Percentiles rank a stretch among this genome's conserved stretches.
phyloP scores from a whole-genome alignment of 202 grass and related monocot genomes.

The Digitaria exilis region DNA sequence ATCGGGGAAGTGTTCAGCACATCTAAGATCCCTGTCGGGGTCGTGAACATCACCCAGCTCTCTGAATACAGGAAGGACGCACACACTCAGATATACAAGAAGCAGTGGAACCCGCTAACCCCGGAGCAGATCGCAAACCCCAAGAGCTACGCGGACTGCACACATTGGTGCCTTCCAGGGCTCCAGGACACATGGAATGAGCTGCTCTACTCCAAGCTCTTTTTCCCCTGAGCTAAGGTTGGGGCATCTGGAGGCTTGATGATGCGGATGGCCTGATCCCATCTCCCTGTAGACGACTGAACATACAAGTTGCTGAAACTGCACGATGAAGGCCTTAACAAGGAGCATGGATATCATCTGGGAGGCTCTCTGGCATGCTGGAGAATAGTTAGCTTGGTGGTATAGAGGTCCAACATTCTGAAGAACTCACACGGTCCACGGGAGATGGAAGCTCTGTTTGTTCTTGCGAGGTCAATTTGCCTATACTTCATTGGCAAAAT shows the following conservation, averaged over 20 bases:
- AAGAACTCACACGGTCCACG: not conserved
- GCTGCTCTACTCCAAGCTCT: constrained; percentile 79
- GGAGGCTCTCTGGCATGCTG: constrained; percentile 25
- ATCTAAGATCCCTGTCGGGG: constrained; percentile 51
- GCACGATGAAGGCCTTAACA: constrained; percentile 6
- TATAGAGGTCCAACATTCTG: constrained; percentile 25
- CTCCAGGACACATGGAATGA: constrained; percentile 99
- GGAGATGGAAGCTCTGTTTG: not conserved
- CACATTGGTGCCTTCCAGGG: constrained; percentile 93
- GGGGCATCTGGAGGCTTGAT: not conserved
- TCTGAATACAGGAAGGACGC: constrained; percentile 96
- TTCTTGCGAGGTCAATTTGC: constrained; percentile 26
- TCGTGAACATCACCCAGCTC: constrained; percentile 92
- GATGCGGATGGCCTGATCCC: not conserved
- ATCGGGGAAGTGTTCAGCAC: constrained; percentile 62
- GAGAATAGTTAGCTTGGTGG: constrained; percentile 20
- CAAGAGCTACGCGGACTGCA: constrained; percentile 86
- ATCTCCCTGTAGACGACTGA: not conserved
- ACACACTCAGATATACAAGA: constrained; percentile 80
- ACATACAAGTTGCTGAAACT: not conserved
- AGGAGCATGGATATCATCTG: constrained; percentile 15
- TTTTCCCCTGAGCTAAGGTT: constrained; percentile 58
- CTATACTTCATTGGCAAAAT: not conserved
- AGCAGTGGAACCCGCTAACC: constrained; percentile 73
- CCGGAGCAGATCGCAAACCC: constrained; percentile 74